phyloP scores from a whole-genome alignment of 2,329 filamentous ascomycete genomes.

The Ascochyta rabiei region DNA sequence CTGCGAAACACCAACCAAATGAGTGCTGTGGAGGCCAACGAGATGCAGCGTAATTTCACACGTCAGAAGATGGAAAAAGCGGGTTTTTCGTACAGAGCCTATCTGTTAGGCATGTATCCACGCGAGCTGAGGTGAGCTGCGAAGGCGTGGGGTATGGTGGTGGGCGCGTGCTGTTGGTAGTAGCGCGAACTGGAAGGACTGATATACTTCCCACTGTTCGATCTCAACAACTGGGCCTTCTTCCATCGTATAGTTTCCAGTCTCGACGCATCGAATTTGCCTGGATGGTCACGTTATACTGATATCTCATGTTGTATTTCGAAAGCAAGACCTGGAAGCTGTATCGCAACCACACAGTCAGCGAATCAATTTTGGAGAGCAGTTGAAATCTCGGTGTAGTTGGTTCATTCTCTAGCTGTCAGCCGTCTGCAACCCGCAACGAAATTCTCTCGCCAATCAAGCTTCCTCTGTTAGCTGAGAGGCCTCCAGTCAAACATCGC shows the following conservation, averaged over 20 bases:
- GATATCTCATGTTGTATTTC: not conserved
- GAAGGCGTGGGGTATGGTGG: no score
- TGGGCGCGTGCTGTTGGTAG: not conserved
- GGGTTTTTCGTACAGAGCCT: conserved; percentile 7
- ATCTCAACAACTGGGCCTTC: not conserved
- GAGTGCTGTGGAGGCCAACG: conserved; percentile 4
- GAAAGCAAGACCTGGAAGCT: no score
- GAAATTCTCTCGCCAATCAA: not conserved
- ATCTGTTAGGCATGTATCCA: conserved; percentile 21
- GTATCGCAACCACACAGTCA: not conserved
- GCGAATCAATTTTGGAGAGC: no score
- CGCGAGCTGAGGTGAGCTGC: conserved; percentile 10
- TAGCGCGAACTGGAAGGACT: not conserved
- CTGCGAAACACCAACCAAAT: conserved; percentile 20
- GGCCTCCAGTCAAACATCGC: not conserved
- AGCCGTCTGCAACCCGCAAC: not conserved
- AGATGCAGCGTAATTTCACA: conserved; percentile 21
- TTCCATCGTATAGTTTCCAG: not conserved
- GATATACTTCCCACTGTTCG: not conserved
- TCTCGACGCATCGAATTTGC: not conserved
- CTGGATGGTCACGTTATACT: not conserved
- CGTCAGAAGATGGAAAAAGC: conserved; percentile 16
- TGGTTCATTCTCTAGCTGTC: no score
- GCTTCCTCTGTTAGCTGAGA: not conserved
- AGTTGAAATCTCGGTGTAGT: no score